A percentile compares a stretch with the other conserved stretches of the same genome.
phyloP scores from a whole-genome alignment of 805 yeast genomes.

The Danielia reshetovae region DNA sequence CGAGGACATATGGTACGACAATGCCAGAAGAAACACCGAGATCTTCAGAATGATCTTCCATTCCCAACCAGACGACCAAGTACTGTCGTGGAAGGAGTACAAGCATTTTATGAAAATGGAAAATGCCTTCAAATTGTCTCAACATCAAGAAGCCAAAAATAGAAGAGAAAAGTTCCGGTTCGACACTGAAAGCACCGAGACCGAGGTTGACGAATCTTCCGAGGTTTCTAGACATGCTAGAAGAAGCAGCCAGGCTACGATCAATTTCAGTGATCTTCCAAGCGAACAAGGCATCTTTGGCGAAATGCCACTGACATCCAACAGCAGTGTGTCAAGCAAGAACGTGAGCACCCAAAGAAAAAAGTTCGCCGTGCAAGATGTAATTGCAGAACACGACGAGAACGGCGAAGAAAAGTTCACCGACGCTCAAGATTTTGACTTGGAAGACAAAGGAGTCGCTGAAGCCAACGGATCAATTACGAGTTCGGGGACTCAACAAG shows the following conservation, averaged over 20 bases:
- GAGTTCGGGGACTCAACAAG: background rate
- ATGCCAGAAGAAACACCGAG: constrained; percentile 79
- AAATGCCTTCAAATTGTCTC: constrained; percentile 50
- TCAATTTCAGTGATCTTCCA: constrained; percentile 23
- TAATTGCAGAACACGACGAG: constrained; percentile 13
- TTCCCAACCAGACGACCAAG: constrained; percentile 91
- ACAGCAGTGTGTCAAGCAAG: background rate
- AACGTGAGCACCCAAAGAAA: constrained; percentile 5
- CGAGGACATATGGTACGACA: constrained; percentile 80
- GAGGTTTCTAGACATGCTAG: constrained; percentile 10
- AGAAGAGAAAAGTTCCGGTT: constrained; percentile 19
- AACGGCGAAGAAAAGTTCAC: constrained; percentile 6
- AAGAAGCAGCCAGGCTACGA: constrained; percentile 21
- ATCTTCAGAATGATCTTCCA: constrained; percentile 83
- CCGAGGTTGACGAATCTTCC: constrained; percentile 3
- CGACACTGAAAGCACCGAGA: constrained; percentile 11
- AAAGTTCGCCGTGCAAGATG: background rate
- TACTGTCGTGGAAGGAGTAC: constrained; percentile 86
- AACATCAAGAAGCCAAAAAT: constrained; percentile 30
- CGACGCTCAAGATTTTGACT: constrained; percentile 2
- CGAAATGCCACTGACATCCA: constrained; percentile 24
- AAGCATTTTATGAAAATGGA: constrained; percentile 61
- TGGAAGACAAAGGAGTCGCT: constrained; percentile 1
- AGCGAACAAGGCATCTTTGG: constrained; percentile 36
- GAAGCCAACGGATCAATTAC: background rate